phyloP scores from a whole-genome alignment of 139 green algal genomes.

The Micractinium conductrix region DNA sequence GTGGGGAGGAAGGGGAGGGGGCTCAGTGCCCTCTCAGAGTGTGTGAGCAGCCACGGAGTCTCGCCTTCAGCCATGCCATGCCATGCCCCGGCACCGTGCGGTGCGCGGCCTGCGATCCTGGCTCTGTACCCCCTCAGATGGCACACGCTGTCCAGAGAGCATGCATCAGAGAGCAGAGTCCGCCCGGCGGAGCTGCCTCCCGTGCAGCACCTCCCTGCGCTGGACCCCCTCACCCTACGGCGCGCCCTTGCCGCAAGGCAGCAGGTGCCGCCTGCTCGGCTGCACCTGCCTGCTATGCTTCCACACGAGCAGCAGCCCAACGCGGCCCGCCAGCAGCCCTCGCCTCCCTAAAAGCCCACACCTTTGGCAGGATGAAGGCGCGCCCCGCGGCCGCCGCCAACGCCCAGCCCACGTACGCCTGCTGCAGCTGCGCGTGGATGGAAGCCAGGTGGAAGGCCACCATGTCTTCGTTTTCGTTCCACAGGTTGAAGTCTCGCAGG shows the following conservation, averaged over 20 bases:
- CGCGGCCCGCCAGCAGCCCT: too few species aligned
- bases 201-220: neutral
- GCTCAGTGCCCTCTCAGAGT: too few species aligned
- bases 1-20: too few species aligned
- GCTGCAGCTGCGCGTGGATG: conserved; percentile 38
- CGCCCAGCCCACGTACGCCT: conserved; percentile 40
- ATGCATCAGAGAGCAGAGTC: neutral
- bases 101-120: neutral
- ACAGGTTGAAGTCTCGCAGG: neutral
- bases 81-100: too few species aligned
- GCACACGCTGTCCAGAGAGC: neutral
- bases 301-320: too few species aligned
- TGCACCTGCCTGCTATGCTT: too few species aligned
- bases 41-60: neutral
- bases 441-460: conserved; percentile 28
- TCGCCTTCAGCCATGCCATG: too few species aligned
- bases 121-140: neutral
- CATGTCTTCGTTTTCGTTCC: conserved; percentile 40
- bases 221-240: too few species aligned
- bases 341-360: too few species aligned
- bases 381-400: neutral
- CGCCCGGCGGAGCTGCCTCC: neutral
- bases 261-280: too few species aligned
- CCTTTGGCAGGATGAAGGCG: conserved; percentile 16
- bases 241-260: too few species aligned